Evolutionary conservation across 2,329 filamentous ascomycete genomes (phyloP).

Genomic region (Neoscytalidium dimidiatum): DNA sequence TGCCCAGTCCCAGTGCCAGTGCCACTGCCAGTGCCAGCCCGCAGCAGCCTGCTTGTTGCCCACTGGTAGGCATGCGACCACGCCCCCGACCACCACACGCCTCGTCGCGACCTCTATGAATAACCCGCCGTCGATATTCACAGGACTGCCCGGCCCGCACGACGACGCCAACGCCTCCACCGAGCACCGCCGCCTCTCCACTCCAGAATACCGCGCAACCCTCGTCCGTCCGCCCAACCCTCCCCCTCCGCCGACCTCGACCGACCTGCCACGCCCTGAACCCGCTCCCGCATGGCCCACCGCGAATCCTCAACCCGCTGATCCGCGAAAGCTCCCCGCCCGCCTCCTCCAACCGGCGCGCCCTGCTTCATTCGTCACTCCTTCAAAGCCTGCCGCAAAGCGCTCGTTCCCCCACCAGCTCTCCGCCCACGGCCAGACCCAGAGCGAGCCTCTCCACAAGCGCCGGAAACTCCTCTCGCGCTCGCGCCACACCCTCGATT

Average conservation of each 20-base stretch:
- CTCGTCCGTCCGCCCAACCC: constrained; percentile 22
- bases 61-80: background rate
- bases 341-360: constrained; percentile 12
- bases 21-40: too few relatives aligned
- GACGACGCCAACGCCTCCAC: constrained; percentile 15
- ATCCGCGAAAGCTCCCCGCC: constrained; percentile 23
- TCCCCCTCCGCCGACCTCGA: constrained; percentile 2
- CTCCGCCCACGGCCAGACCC: constrained; percentile 1
- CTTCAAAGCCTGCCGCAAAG: constrained; percentile 16
- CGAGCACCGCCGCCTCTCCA: constrained; percentile 25
- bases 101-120: constrained; percentile 26
- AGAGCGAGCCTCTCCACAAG: constrained; percentile 38
- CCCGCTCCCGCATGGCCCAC: constrained; percentile 1
- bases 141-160: constrained; percentile 28
- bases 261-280: background rate
- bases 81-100: background rate
- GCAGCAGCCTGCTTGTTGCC: background rate
- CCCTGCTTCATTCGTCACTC: constrained; percentile 22
- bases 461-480: constrained; percentile 31
- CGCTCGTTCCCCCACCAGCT: constrained; percentile 1
- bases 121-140: constrained; percentile 38
- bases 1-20: too few relatives aligned
- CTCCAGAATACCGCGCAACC: constrained; percentile 27
- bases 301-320: background rate
- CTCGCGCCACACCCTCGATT: constrained; percentile 38